phyloP scores from a whole-genome alignment of 2,329 filamentous ascomycete genomes.

The Lachnum nothofagi region DNA sequence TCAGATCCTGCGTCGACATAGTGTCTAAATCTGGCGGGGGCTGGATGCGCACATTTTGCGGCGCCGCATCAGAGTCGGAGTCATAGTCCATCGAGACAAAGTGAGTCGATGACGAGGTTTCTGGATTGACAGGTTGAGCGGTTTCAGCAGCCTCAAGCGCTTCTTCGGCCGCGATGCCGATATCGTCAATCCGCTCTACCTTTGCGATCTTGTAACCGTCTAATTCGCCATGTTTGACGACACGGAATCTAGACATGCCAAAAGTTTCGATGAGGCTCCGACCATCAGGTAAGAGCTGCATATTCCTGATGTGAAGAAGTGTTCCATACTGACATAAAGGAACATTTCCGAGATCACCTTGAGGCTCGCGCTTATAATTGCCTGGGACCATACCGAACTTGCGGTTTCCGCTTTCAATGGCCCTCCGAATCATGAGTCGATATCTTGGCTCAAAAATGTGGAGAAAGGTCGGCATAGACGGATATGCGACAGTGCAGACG shows the following conservation, averaged over 20 bases:
- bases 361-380: slow-evolving; percentile 48
- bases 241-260: slow-evolving; percentile 71
- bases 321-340: slow-evolving; percentile 73
- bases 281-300: slow-evolving; percentile 71
- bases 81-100: too few species aligned
- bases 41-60: too few species aligned
- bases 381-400: slow-evolving; percentile 84
- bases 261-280: slow-evolving; percentile 75
- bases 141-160: slow-evolving; percentile 65
- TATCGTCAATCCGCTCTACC: slow-evolving; percentile 72
- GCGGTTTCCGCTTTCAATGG: slow-evolving; percentile 60
- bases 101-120: slow-evolving; percentile 8
- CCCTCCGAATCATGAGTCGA: slow-evolving; percentile 79
- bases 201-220: slow-evolving; percentile 78
- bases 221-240: slow-evolving; percentile 56
- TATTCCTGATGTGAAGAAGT: slow-evolving; percentile 67
- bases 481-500: slow-evolving; percentile 76
- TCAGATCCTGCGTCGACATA: slow-evolving; percentile 62
- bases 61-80: too few species aligned
- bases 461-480: slow-evolving; percentile 76
- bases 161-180: slow-evolving; percentile 78
- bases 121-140: too few species aligned
- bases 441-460: slow-evolving; percentile 93
- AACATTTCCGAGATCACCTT: slow-evolving; percentile 47
- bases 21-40: slow-evolving; percentile 33